Evolutionary conservation across 1,139 yeast species (phyloP).

Genomic region (Saccharomycopsis hybrid): DNA sequence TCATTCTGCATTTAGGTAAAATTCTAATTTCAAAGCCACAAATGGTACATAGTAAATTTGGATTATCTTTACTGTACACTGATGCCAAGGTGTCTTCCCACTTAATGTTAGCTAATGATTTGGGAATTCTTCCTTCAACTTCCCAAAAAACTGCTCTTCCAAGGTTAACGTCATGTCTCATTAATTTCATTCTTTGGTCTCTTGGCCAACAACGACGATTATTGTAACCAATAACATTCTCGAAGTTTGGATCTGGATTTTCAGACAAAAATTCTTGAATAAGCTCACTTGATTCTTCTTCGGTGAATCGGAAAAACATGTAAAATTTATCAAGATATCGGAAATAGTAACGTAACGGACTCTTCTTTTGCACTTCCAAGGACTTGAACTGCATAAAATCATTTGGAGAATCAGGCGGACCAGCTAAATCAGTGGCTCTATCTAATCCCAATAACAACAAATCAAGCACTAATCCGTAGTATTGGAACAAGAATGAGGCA

Average conservation of each 20-base stretch:
- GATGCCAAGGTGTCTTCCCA: slow-evolving; percentile 82
- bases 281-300: slow-evolving; percentile 68
- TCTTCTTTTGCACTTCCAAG: slow-evolving; percentile 47
- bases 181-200: slow-evolving; percentile 83
- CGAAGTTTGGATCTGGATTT: slow-evolving; percentile 89
- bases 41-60: slow-evolving; percentile 82
- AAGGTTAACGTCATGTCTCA: slow-evolving; percentile 85
- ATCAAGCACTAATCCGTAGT: slow-evolving; percentile 82
- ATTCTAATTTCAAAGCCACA: slow-evolving; percentile 93
- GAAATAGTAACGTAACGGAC: slow-evolving; percentile 75
- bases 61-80: slow-evolving; percentile 85
- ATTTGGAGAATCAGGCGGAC: slow-evolving; percentile 66
- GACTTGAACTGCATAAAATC: slow-evolving; percentile 68
- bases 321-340: slow-evolving; percentile 81
- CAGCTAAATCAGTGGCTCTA: slow-evolving; percentile 84
- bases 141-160: slow-evolving; percentile 96
- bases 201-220: slow-evolving; percentile 94
- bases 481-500: slow-evolving; percentile 84
- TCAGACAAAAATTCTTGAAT: slow-evolving; percentile 72
- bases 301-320: slow-evolving; percentile 68
- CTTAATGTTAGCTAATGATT: slow-evolving; percentile 60
- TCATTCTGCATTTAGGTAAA: slow-evolving; percentile 61
- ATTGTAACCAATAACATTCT: slow-evolving; percentile 76
- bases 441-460: slow-evolving; percentile 76
- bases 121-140: slow-evolving; percentile 69